Percentiles rank a stretch among this genome's conserved stretches.
These are phyloP conservation scores for Microbotryum lychnidis-dioicae DNA, from an alignment of 1,284 basidiomycete genomes.

Conservation along the genomic window DNA sequence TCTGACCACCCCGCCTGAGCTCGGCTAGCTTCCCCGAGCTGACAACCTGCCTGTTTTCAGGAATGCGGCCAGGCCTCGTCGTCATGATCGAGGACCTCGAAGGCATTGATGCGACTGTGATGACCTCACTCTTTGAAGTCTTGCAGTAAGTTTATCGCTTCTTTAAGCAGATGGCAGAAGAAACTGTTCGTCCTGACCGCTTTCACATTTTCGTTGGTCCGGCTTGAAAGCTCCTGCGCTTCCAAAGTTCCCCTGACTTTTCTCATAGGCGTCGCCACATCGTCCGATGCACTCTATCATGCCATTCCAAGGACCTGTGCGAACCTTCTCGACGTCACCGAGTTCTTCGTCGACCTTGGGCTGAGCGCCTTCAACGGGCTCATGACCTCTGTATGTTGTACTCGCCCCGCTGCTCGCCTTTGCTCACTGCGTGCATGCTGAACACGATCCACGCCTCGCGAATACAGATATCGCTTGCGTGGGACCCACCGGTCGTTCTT, in stretches of 20 bases:
- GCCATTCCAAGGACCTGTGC: conserved; percentile 4
- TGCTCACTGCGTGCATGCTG: too few relatives aligned
- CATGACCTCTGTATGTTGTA: conserved; percentile 8
- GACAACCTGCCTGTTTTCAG: too few relatives aligned
- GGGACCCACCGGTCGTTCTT: conserved; percentile 12
- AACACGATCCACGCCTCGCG: neutral
- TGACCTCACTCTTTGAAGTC: neutral
- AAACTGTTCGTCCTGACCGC: neutral
- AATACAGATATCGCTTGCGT: conserved; percentile 19
- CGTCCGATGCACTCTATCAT: conserved; percentile 11
- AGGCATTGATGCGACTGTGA: conserved; percentile 12
- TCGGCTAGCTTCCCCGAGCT: too few relatives aligned
- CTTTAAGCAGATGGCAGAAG: neutral
- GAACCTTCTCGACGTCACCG: conserved; percentile 13
- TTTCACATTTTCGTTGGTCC: neutral
- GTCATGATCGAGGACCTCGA: conserved; percentile 28
- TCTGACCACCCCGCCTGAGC: too few relatives aligned
- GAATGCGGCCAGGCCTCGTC: conserved; percentile 5
- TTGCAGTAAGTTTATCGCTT: neutral
- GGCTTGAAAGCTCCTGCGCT: conserved; percentile 3
- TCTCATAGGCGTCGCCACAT: conserved; percentile 26
- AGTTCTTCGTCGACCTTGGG: conserved; percentile 29
- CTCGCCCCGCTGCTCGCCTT: neutral
- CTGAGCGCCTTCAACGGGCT: conserved; percentile 24
- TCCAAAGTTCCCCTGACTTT: conserved; percentile 15